Percentiles rank a stretch among this genome's conserved stretches.
These are phyloP conservation scores for Talaromyces pinophilus DNA, from an alignment of 2,329 filamentous ascomycete species.

Conservation along the genomic window DNA sequence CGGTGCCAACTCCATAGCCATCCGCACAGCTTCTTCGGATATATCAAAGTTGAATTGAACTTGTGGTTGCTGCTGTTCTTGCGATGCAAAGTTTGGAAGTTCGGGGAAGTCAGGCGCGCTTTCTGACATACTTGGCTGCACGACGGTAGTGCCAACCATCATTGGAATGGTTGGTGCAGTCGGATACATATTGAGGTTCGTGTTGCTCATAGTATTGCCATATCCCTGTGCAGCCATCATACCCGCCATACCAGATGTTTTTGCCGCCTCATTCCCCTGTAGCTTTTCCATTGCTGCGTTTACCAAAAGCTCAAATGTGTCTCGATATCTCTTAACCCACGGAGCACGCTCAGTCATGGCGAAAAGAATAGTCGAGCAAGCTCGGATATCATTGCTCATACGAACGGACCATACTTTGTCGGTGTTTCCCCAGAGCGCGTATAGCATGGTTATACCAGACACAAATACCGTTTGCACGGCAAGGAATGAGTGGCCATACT, in stretches of 20 bases:
- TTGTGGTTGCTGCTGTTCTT: slow-evolving; percentile 12
- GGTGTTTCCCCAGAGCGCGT: slow-evolving; percentile 46
- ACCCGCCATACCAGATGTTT: slow-evolving; percentile 42
- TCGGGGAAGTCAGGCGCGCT: neutral
- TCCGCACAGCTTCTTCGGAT: slow-evolving; percentile 39
- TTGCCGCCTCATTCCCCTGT: slow-evolving; percentile 40
- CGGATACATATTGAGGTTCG: neutral
- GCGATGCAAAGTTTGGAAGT: neutral
- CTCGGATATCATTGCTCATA: slow-evolving; percentile 53
- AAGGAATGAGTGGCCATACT: slow-evolving; percentile 44
- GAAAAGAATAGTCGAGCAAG: slow-evolving; percentile 52
- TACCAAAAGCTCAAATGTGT: slow-evolving; percentile 51
- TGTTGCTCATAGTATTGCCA: slow-evolving; percentile 10
- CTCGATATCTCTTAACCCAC: slow-evolving; percentile 52
- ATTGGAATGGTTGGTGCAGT: slow-evolving; percentile 15
- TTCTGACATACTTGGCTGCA: neutral
- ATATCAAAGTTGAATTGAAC: slow-evolving; percentile 23
- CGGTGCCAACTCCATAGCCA: slow-evolving; percentile 43
- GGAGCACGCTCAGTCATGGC: slow-evolving; percentile 53
- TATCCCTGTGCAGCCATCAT: slow-evolving; percentile 43
- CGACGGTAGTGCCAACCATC: neutral
- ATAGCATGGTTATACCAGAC: slow-evolving; percentile 40
- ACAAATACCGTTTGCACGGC: slow-evolving; percentile 45
- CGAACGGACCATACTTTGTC: slow-evolving; percentile 51
- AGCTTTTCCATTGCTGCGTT: slow-evolving; percentile 52